Base-by-base conservation (phyloP, 2,329 filamentous ascomycete species). In the Ophiocordyceps camponoti-saundersi region DNA sequence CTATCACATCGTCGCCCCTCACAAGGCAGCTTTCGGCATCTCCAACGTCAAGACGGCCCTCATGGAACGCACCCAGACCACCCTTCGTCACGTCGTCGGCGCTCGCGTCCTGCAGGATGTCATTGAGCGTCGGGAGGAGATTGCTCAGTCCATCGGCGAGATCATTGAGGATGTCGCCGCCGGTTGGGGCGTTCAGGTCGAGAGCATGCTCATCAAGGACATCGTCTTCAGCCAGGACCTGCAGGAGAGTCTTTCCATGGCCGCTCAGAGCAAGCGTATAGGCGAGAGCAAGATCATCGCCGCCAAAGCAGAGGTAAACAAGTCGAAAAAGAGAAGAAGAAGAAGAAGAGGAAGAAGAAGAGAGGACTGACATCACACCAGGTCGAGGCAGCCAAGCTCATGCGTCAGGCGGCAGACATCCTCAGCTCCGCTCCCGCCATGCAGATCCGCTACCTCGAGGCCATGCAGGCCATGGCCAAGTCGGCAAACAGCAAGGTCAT, bases 141-240 rank as follows among this genome's bases (percentile, higher is more conserved):
- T 98, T 55, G 92, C 92, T 1, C 82, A 89, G 66, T 92, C 84
- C 48, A 96, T 96, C 52, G 81, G 87, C 52, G 90, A 95, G 66
- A 96, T 96, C 57, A 96, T 98, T 56, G 92, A 96, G 61, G 89
- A 95, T 55, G 92, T 95, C 1, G 90, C 92, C 6, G 71, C 78
- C 12, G 87, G 86, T 50, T 98, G 92, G 92, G 92, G 92, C 67
- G 90, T 95, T 8, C 80, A 86, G 60, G 92, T 96, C 49, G 92
- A 96, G 73, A 89, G 82, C 59, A 98, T 98, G 90, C 80, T 98
- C 55, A 90, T 98, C 76, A 96, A 98, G 70, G 92, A 98, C 65
- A 94, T 98, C 61, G 85, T 96, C 62, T 98, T 98, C 77, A 88
- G 80, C 67, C 80, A 87, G 60, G 92, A 96, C 55, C 75, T 98